These are phyloP conservation scores for Phytopythium sindhum DNA, from an alignment of 352 stramenopile species.

Conservation along the genomic window DNA sequence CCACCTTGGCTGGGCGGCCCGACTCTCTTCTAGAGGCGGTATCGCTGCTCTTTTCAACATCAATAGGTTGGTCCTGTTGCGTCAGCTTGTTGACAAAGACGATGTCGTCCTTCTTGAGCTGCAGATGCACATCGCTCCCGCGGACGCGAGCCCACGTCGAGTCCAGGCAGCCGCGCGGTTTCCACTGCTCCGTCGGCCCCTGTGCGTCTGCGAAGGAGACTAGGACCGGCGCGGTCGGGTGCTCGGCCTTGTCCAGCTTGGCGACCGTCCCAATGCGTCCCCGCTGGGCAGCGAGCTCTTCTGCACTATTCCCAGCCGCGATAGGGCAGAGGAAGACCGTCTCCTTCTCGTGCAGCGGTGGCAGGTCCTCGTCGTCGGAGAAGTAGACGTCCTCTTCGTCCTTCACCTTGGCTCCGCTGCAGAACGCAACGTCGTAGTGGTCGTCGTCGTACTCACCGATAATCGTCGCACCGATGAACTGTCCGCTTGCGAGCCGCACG, in stretches of 20 bases:
- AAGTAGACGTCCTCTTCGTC: constrained; percentile 40
- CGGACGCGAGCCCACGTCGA: constrained; percentile 26
- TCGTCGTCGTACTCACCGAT: constrained; percentile 34
- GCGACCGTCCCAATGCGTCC: constrained; percentile 31
- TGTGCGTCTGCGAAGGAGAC: constrained; percentile 31
- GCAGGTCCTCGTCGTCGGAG: constrained; percentile 38
- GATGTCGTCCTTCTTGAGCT: constrained; percentile 45
- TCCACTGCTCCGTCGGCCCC: constrained; percentile 27
- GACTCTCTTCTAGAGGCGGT: neutral
- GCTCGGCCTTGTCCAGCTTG: constrained; percentile 18
- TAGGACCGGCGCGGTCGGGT: constrained; percentile 22
- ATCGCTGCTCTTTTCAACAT: neutral
- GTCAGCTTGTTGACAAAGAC: constrained; percentile 31
- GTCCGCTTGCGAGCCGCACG: constrained; percentile 21
- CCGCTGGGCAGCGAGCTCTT: constrained; percentile 9
- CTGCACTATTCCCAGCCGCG: constrained; percentile 1
- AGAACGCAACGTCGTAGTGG: constrained; percentile 43
- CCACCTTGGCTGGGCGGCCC: constrained; percentile 4
- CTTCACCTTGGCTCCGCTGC: constrained; percentile 24
- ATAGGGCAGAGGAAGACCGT: constrained; percentile 38
- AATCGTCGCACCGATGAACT: constrained; percentile 45
- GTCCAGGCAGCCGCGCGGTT: constrained; percentile 30
- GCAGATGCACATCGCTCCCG: constrained; percentile 21
- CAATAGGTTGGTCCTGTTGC: neutral
- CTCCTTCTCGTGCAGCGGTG: constrained; percentile 21